A percentile compares a stretch with the other conserved stretches of the same genome.
These are phyloP conservation scores for Wolfiporia cocos DNA, from an alignment of 1,284 basidiomycete genomes.

Conservation along the genomic window DNA sequence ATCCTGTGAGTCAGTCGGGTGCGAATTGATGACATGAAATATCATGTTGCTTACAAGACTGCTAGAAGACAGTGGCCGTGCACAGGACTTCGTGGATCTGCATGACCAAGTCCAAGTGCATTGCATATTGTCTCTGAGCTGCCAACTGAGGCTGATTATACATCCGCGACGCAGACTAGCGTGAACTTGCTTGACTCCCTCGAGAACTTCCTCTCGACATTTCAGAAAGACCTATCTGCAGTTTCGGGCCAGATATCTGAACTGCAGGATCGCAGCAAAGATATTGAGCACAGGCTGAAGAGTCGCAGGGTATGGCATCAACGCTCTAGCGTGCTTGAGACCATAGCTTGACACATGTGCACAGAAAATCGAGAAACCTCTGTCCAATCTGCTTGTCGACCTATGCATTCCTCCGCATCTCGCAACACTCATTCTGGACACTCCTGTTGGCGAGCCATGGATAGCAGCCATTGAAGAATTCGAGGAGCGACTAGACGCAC, in stretches of 20 bases:
- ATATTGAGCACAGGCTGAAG: constrained; percentile 83
- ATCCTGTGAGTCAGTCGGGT: too few species aligned
- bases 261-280: constrained; percentile 83
- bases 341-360: too few species aligned
- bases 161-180: constrained; percentile 48
- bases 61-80: constrained; percentile 28
- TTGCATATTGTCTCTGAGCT: neutral
- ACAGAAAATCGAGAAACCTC: constrained; percentile 83
- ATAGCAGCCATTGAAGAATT: constrained; percentile 74
- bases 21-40: too few species aligned
- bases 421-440: constrained; percentile 79
- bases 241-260: constrained; percentile 96
- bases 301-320: constrained; percentile 62
- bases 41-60: neutral
- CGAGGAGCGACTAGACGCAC: constrained; percentile 66
- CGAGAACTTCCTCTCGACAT: constrained; percentile 88
- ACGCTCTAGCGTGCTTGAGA: neutral
- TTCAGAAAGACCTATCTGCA: constrained; percentile 88
- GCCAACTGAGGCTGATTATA: constrained; percentile 2
- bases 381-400: constrained; percentile 76
- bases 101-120: constrained; percentile 74
- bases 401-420: constrained; percentile 82
- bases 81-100: constrained; percentile 75
- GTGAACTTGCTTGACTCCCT: constrained; percentile 77
- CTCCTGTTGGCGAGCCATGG: constrained; percentile 81